Conservation (phyloP, 257 asterid genomes). For the Rehmannia glutinosa region DNA sequence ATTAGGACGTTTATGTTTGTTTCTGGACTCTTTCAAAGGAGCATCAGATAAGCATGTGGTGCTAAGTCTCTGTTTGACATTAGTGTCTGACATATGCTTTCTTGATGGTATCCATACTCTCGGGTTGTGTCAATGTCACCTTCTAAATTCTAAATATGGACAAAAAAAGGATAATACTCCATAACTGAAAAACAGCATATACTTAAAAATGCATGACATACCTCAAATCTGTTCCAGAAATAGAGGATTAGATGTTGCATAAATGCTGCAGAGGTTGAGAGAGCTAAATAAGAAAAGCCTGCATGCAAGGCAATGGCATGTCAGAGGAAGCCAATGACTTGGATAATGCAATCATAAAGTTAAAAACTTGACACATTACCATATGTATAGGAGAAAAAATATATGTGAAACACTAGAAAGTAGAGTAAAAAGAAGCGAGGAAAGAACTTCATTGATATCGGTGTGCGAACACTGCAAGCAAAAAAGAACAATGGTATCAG, state of each 20-base stretch:
- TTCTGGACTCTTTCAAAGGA: too few species aligned
- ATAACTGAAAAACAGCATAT: background rate
- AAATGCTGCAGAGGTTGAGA: conserved; percentile 92
- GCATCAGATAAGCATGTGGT: too few species aligned
- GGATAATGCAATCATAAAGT: conserved; percentile 13
- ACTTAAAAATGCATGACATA: conserved; percentile 21
- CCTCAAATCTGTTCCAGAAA: conserved; percentile 99
- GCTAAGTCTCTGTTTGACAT: too few species aligned
- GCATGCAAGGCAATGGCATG: conserved; percentile 21
- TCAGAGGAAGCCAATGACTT: conserved; percentile 18
- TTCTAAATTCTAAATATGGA: conserved; percentile 6
- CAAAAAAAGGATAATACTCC: background rate
- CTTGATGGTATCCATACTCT: background rate
- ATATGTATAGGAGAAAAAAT: conserved; percentile 87
- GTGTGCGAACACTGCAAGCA: conserved; percentile 95
- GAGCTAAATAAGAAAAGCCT: conserved; percentile 98
- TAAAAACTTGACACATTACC: conserved; percentile 41
- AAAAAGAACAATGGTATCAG: conserved; percentile 32
- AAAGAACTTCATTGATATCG: conserved; percentile 97
- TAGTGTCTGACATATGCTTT: background rate
- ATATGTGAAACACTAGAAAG: conserved; percentile 94
- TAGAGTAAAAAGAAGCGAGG: conserved; percentile 99
- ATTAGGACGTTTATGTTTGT: too few species aligned
- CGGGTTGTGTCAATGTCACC: conserved; percentile 9
- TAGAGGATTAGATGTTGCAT: conserved; percentile 96